A percentile compares a stretch with the other conserved stretches of the same genome.
Conservation (phyloP, 139 green algal genomes). For the Tetradesmus obliquus region DNA sequence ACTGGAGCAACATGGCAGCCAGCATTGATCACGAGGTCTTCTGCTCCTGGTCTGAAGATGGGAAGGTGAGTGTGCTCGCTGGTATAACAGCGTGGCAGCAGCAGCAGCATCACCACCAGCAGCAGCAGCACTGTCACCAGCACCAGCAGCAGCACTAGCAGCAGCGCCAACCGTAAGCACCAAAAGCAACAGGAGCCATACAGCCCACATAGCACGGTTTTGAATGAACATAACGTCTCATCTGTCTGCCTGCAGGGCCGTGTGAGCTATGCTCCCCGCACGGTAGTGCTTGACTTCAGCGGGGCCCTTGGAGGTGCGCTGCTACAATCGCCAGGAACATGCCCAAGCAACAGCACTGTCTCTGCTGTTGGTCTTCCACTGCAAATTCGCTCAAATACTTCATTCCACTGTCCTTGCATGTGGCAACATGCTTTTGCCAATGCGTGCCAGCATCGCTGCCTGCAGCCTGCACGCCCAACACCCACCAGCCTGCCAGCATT, state of each 20-base stretch:
- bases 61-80: constrained; percentile 30
- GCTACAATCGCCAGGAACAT: neutral
- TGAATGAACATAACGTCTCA: neutral
- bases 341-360: neutral
- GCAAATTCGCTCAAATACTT: neutral
- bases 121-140: constrained; percentile 33
- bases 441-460: neutral
- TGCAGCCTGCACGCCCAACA: neutral
- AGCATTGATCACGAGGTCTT: constrained; percentile 65
- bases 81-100: constrained; percentile 24
- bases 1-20: constrained; percentile 33
- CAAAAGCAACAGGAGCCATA: neutral
- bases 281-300: constrained; percentile 73
- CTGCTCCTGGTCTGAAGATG: constrained; percentile 55
- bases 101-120: neutral
- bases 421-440: neutral
- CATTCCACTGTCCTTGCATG: neutral
- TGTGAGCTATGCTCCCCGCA: constrained; percentile 66
- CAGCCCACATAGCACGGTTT: neutral
- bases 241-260: constrained; percentile 54
- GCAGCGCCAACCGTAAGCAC: too few species aligned
- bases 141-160: constrained; percentile 30
- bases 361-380: neutral
- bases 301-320: constrained; percentile 69
- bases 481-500: too few species aligned